Percentiles rank a stretch among this genome's conserved stretches.
phyloP scores from a whole-genome alignment of 306 rosid species.

The Vigna hirtella region DNA sequence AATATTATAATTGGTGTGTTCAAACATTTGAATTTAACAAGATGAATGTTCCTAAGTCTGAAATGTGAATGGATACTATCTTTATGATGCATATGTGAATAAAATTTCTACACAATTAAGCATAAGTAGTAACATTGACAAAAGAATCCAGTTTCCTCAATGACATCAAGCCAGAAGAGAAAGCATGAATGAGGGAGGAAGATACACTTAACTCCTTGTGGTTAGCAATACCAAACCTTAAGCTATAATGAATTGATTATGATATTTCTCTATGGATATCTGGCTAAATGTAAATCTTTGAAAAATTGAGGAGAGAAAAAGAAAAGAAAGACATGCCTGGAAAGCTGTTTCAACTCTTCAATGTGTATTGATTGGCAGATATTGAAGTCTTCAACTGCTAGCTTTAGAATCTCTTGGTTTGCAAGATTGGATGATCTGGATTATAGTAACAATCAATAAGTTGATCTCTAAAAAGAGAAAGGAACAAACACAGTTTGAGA shows the following conservation, averaged over 20 bases:
- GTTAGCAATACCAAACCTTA: neutral
- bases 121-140: conserved; percentile 5
- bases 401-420: conserved; percentile 65
- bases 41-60: neutral
- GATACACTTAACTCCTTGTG: neutral
- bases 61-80: conserved; percentile 13
- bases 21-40: neutral
- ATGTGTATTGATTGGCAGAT: conserved; percentile 66
- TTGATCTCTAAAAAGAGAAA: neutral
- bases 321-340: conserved; percentile 55
- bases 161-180: conserved; percentile 24
- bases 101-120: neutral
- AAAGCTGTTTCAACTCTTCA: conserved; percentile 65
- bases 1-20: neutral
- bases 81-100: neutral
- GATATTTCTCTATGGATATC: neutral
- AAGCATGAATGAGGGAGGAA: neutral
- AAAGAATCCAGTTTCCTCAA: conserved; percentile 16
- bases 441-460: conserved; percentile 16
- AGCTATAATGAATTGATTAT: conserved; percentile 1
- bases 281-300: neutral
- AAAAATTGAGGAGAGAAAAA: neutral
- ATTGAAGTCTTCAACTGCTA: conserved; percentile 88
- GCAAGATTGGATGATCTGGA: conserved; percentile 70
- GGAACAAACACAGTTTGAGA: neutral